Conservation (phyloP, 257 asterid genomes). For the Solanum bukasovii region DNA sequence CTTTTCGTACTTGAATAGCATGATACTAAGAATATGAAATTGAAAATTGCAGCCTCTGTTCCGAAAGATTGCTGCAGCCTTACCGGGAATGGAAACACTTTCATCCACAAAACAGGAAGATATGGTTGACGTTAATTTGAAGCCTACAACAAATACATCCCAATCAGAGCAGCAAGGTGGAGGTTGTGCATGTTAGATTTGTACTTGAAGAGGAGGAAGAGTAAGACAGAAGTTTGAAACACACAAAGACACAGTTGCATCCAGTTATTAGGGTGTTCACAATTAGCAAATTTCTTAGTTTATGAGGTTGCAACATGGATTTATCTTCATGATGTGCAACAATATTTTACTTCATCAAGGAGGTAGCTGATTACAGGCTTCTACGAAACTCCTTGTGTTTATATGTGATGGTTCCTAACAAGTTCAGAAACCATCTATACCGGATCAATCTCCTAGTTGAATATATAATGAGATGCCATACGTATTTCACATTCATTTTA, state of each 20-base stretch:
- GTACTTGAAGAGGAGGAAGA: background rate
- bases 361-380: background rate
- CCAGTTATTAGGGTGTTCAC: background rate
- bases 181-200: conserved; percentile 63
- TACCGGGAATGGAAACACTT: conserved; percentile 81
- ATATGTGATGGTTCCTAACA: background rate
- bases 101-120: conserved; percentile 74
- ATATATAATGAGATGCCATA: background rate
- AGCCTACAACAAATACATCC: conserved; percentile 50
- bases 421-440: background rate
- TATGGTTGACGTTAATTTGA: conserved; percentile 81
- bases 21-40: background rate
- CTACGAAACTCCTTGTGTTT: background rate
- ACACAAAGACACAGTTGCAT: background rate
- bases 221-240: background rate
- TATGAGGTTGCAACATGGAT: background rate
- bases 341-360: background rate
- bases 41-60: conserved; percentile 57
- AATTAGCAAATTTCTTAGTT: background rate
- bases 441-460: background rate
- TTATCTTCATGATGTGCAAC: background rate
- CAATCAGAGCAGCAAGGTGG: conserved; percentile 80
- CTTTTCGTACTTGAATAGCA: background rate
- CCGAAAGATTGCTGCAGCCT: conserved; percentile 77
- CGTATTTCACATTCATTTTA: background rate